Percentiles rank a stretch among this genome's conserved stretches.
Evolutionary conservation across 2,329 filamentous ascomycete genomes (phyloP).

Genomic region (Aspergillus tubingensis): DNA sequence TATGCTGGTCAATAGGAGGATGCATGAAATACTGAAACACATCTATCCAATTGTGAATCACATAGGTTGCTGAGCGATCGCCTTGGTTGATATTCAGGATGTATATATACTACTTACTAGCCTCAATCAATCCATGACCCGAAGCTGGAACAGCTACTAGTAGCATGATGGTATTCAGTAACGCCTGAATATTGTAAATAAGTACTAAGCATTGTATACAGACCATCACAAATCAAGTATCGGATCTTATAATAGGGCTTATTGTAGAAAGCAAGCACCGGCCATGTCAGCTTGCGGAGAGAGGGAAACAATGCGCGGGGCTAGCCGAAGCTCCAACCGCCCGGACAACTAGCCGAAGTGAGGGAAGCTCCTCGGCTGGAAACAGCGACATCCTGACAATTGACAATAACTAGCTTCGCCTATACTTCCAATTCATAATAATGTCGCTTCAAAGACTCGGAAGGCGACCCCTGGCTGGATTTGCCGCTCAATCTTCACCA

Average conservation of each 20-base stretch:
- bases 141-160: too few relatives aligned
- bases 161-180: too few relatives aligned
- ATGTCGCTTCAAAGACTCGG: conserved; percentile 21
- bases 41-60: too few relatives aligned
- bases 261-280: not conserved
- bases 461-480: conserved; percentile 21
- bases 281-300: not conserved
- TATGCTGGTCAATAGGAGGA: too few relatives aligned
- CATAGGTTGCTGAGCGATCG: too few relatives aligned
- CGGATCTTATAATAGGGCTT: not conserved
- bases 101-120: too few relatives aligned
- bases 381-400: conserved; percentile 9
- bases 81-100: too few relatives aligned
- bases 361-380: not conserved
- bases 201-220: not conserved
- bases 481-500: conserved; percentile 13
- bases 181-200: too few relatives aligned
- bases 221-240: not conserved
- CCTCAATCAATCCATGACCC: too few relatives aligned
- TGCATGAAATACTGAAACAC: too few relatives aligned
- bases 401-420: conserved; percentile 6
- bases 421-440: conserved; percentile 24
- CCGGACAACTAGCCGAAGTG: conserved; percentile 3
- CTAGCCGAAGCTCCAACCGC: conserved; percentile 13
- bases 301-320: conserved; percentile 13